Conservation (phyloP, 805 yeast genomes). For the Barnettozyma siamensis region DNA sequence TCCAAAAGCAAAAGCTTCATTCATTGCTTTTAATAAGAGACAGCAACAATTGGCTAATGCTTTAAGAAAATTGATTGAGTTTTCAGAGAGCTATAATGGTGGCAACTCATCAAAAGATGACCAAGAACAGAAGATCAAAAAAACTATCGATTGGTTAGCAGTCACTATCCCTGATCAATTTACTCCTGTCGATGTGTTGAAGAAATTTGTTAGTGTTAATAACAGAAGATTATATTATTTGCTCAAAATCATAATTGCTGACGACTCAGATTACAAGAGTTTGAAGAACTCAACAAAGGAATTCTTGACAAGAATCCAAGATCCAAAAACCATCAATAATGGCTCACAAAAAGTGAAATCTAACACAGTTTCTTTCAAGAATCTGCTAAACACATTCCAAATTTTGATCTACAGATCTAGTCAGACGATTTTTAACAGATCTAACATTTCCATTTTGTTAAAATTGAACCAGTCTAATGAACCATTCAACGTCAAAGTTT, state of each 20-base stretch:
- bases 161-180: conserved; percentile 48
- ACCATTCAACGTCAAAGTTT: conserved; percentile 25
- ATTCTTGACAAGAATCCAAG: conserved; percentile 47
- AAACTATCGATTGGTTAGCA: conserved; percentile 57
- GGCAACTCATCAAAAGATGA: conserved; percentile 24
- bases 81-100: conserved; percentile 40
- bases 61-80: conserved; percentile 40
- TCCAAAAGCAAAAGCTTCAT: conserved; percentile 54
- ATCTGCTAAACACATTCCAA: conserved; percentile 48
- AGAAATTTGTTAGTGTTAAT: conserved; percentile 46
- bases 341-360: conserved; percentile 23
- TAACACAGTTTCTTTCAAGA: conserved; percentile 38
- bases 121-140: conserved; percentile 37
- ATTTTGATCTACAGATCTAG: conserved; percentile 59
- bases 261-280: conserved; percentile 55
- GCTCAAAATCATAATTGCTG: conserved; percentile 45
- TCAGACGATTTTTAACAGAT: conserved; percentile 55
- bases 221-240: conserved; percentile 56
- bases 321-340: conserved; percentile 41
- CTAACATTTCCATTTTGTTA: conserved; percentile 54
- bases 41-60: conserved; percentile 58
- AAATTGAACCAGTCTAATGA: conserved; percentile 28
- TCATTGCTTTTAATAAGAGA: conserved; percentile 62
- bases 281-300: conserved; percentile 61
- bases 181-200: conserved; percentile 45